Base-by-base conservation (phyloP, 371 early-diverging fungal species). In the Sporodiniella umbellata region DNA sequence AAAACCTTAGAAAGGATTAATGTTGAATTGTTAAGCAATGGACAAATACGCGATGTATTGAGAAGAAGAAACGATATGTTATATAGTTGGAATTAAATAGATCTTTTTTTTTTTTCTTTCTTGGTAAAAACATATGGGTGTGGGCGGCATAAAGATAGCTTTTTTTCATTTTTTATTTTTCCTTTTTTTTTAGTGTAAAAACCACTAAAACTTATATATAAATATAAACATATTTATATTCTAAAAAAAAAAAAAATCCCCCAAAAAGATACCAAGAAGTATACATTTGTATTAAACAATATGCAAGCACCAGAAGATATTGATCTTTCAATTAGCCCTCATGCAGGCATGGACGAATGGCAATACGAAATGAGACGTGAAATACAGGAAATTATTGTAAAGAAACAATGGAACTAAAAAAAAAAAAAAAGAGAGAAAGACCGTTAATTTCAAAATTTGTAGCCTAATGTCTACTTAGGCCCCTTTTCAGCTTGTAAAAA, bases 341-440 rank as follows among this genome's bases (percentile, higher is more conserved):
- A 60, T 26, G 48, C 51, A 10, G 53, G 63, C 10, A 48, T 79
- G 24, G 71, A 81, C 35, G 82, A 82, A 49, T 85, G 86, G 87
- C 72, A 70, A 28, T 89, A 90, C 57, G 88, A 88, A 55, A 89
- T 89, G 83, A 78, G 92, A 46, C 75, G 88, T 33, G 89, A 89
- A 37, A 87, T 88, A 64, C 92, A 92, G 66, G 87, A 89, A 57
- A 86, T 92, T 39, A 46, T 88, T n/a, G 78, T 78, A 60, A n/a
- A n/a, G n/a, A n/a, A n/a, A 40, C 62, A 12, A 33, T 38, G n/a
- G 17, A 26, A n/a, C n/a, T n/a, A 44, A 8, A 21, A 19, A 42
- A 51, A 51, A 30, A 23, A 3, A 12, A 26, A 0, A 8, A 19
- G 15, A 10, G 7, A 22, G 8, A 30, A 22, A 40, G 40, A 21